Conservation (phyloP, 306 rosid species). For the Begonia masoniana region DNA sequence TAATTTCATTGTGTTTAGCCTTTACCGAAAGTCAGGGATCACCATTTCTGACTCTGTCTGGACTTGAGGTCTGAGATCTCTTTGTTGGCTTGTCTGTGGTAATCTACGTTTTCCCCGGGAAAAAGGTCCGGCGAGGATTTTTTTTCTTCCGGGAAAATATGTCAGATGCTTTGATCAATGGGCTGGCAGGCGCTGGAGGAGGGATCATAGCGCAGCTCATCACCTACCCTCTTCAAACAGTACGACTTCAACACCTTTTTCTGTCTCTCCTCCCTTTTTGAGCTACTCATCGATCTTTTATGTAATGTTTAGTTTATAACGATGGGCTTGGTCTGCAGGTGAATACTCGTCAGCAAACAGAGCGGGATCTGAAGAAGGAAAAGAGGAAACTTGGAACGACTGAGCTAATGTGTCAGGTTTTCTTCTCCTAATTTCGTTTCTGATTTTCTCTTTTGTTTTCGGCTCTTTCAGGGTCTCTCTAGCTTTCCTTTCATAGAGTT, state of each 20-base stretch:
- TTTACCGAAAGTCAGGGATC: neutral
- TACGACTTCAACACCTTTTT: constrained; percentile 7
- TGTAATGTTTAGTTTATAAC: neutral
- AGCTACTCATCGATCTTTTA: neutral
- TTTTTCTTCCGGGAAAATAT: constrained; percentile 25
- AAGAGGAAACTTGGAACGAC: constrained; percentile 47
- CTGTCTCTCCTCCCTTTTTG: neutral
- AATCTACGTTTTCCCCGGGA: constrained; percentile 1
- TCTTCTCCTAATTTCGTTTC: constrained; percentile 5
- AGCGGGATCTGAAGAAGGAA: constrained; percentile 62
- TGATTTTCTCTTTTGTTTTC: neutral
- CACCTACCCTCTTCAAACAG: constrained; percentile 96
- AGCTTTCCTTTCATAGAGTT: neutral
- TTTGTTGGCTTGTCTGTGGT: neutral
- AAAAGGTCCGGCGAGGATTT: neutral
- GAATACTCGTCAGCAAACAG: constrained; percentile 93
- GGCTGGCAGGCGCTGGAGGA: constrained; percentile 92
- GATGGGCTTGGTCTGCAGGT: constrained; percentile 36
- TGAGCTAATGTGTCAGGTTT: constrained; percentile 62
- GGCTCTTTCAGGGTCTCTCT: no score
- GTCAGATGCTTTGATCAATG: constrained; percentile 98
- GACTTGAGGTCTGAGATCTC: neutral
- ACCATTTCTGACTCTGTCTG: neutral
- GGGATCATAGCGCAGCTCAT: constrained; percentile 98
- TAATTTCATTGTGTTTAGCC: no score